Evolutionary conservation across 441 rosid species (phyloP).

Genomic region (Cnidoscolus chayamansa): DNA sequence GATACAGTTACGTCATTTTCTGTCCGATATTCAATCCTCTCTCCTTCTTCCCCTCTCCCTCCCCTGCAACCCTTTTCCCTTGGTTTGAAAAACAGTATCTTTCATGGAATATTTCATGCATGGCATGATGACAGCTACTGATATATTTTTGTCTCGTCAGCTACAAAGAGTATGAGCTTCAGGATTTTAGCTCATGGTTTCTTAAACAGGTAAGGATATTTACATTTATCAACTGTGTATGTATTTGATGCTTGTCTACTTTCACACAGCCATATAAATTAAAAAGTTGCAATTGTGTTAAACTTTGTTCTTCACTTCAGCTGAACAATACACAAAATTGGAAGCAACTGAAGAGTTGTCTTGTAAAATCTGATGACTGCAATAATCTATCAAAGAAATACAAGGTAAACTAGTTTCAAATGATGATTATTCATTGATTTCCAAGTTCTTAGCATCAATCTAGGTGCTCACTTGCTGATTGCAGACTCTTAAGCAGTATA

Average conservation of each 20-base stretch:
- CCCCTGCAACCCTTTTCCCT: not conserved
- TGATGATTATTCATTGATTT: constrained; percentile 10
- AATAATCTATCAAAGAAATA: constrained; percentile 56
- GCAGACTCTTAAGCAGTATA: constrained; percentile 65
- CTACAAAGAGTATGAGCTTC: constrained; percentile 89
- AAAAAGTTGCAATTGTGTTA: constrained; percentile 1
- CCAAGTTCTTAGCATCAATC: constrained; percentile 10
- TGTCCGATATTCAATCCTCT: too few relatives aligned
- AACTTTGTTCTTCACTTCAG: constrained; percentile 34
- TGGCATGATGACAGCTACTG: constrained; percentile 4
- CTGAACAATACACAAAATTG: constrained; percentile 64
- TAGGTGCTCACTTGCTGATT: constrained; percentile 23
- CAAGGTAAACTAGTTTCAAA: constrained; percentile 38
- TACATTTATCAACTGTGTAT: not conserved
- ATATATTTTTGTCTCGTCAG: constrained; percentile 35
- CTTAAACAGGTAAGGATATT: constrained; percentile 51
- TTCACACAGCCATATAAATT: not conserved
- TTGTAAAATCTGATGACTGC: constrained; percentile 83
- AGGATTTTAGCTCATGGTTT: constrained; percentile 91
- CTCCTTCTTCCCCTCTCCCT: not conserved
- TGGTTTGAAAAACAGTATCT: not conserved
- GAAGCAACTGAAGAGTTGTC: constrained; percentile 80
- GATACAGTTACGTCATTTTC: not conserved
- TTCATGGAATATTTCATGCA: not conserved
- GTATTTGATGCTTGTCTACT: not conserved